A percentile compares a stretch with the other conserved stretches of the same genome.
Conservation (phyloP, 1,284 basidiomycete species). For the Trichosporon inkin region DNA sequence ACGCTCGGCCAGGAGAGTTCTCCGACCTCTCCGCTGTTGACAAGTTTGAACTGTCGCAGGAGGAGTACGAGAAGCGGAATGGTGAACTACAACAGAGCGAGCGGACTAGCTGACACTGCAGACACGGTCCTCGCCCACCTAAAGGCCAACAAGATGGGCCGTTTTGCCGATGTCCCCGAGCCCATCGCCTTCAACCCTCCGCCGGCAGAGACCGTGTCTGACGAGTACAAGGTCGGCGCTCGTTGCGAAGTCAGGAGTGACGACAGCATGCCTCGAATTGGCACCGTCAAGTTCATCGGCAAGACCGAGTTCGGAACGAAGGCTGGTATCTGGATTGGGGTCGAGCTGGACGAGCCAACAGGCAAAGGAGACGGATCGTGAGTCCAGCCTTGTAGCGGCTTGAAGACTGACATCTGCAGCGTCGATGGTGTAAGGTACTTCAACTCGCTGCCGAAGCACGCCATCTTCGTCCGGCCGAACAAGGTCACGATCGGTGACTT, state of each 20-base stretch:
- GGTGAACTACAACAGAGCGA: constrained; percentile 57
- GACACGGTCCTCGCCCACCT: constrained; percentile 91
- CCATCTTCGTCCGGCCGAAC: constrained; percentile 82
- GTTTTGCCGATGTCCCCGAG: constrained; percentile 61
- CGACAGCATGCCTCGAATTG: constrained; percentile 67
- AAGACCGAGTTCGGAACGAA: constrained; percentile 66
- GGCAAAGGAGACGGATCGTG: constrained; percentile 94
- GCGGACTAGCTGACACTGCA: constrained; percentile 46
- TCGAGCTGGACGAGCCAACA: constrained; percentile 93
- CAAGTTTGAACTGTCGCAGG: constrained; percentile 83
- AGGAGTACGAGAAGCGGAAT: constrained; percentile 72
- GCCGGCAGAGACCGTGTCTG: constrained; percentile 40
- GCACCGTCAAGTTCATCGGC: constrained; percentile 81
- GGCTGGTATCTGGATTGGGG: constrained; percentile 70
- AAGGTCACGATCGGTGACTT: constrained; percentile 80
- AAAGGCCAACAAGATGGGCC: constrained; percentile 79
- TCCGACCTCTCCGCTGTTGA: constrained; percentile 81
- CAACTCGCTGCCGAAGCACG: constrained; percentile 67
- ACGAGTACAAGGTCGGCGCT: constrained; percentile 53
- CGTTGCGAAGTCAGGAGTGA: constrained; percentile 69
- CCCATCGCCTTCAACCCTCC: constrained; percentile 29
- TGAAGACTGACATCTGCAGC: constrained; percentile 50
- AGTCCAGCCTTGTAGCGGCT: constrained; percentile 47
- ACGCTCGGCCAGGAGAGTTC: constrained; percentile 57
- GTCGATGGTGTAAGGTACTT: constrained; percentile 85